phyloP scores from a whole-genome alignment of 352 stramenopile genomes.

The Phytophthora palmivora region DNA sequence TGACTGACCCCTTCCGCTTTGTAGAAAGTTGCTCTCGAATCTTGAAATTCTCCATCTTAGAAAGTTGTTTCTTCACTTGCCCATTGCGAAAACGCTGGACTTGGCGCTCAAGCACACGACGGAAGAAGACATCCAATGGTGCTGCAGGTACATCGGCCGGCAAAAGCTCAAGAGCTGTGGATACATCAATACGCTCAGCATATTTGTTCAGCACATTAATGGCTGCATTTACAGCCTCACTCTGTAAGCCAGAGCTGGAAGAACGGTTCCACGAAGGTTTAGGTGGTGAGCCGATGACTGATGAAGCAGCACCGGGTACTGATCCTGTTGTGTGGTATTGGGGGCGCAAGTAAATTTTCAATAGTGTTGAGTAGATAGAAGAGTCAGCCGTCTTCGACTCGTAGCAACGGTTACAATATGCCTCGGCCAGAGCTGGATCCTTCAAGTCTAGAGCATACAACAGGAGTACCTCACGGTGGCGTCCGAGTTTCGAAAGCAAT shows the following conservation, averaged over 20 bases:
- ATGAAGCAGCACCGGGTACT: conserved; percentile 19
- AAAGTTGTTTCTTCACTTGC: conserved; percentile 86
- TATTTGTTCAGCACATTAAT: conserved; percentile 87
- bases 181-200: conserved; percentile 82
- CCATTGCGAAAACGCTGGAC: conserved; percentile 80
- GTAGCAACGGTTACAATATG: conserved; percentile 86
- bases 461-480: conserved; percentile 83
- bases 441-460: conserved; percentile 82
- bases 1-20: conserved; percentile 76
- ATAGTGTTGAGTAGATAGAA: conserved; percentile 83
- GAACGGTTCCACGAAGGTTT: conserved; percentile 34
- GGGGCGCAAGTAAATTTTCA: conserved; percentile 78
- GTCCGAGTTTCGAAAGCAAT: conserved; percentile 73
- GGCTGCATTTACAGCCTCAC: conserved; percentile 66
- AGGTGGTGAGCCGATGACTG: conserved; percentile 29
- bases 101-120: conserved; percentile 75
- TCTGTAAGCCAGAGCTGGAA: conserved; percentile 37
- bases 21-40: conserved; percentile 68
- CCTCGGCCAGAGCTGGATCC: conserved; percentile 73
- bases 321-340: conserved; percentile 20
- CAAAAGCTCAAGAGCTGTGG: conserved; percentile 77
- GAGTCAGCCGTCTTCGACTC: conserved; percentile 74
- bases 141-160: conserved; percentile 60
- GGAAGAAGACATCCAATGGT: conserved; percentile 68
- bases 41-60: conserved; percentile 91